Base-by-base conservation (phyloP, 169 alveolate genomes). In the Eimeria praecox region DNA sequence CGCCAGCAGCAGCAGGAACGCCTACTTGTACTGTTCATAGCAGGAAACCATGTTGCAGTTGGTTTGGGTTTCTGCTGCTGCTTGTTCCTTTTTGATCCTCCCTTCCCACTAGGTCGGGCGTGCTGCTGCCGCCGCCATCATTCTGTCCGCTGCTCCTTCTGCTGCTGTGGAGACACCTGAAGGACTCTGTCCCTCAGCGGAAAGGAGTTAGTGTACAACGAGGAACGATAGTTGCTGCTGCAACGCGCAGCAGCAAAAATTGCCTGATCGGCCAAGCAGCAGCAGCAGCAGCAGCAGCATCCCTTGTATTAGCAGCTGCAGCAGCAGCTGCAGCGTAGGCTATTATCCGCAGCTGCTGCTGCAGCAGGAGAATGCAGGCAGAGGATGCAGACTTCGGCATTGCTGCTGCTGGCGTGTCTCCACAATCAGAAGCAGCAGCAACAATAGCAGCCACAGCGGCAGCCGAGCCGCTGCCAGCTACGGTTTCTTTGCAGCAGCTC, bases 401-500 rank as follows among this genome's bases (percentile, higher is more conserved):
- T 78, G 54, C 85, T 73, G 85, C 54, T 38, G n/a, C 85, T 22
- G 49, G 49, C 20, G 46, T 40, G 54, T 73, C 85, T 35, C 85
- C 85, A 30, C 56, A 35, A 16, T 42, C n/a, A 18, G 59, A 24
- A 35, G 87, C 56, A 38, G 54, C 89, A 78, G 64, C 40, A 27
- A 24, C 89, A 78, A 12, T 20, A 18, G 89, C 89, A 78, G 89
- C 64, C 18, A 30, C 89, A 44, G 40, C 69, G 2, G 66, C 89
- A 78, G 59, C 89, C 9, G 89, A 42, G 54, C 64, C 69, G 69
- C 54, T 78, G 64, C 89, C 89, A 18, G 89, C 59, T 44, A 78
- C 89, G 20, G 89, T 78, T 42, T 78, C 89, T 24, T 42, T 78
- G 69, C 64, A 78, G 54, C 69, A 78, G 38, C 62, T 78, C 27